phyloP scores from a whole-genome alignment of 306 rosid species.

The Gastrolobium bilobum region DNA sequence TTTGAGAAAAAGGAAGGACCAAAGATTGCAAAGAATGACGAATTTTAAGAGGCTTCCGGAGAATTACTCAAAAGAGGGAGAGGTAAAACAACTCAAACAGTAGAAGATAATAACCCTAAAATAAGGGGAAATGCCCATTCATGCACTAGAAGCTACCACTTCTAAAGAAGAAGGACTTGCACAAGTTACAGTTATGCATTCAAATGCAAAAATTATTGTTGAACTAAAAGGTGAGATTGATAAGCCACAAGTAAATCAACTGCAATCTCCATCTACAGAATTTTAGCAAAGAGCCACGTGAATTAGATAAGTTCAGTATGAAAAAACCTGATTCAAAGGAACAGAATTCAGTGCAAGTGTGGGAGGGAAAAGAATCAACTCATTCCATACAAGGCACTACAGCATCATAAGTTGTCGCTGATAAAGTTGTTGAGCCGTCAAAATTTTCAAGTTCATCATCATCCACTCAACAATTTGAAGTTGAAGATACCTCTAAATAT shows the following conservation, averaged over 20 bases:
- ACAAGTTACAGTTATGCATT: background rate
- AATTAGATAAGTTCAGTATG: background rate
- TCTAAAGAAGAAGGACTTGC: slow-evolving; percentile 12
- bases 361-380: slow-evolving; percentile 6
- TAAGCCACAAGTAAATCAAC: slow-evolving; percentile 14
- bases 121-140: background rate
- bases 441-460: background rate
- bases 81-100: slow-evolving; percentile 13
- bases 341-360: background rate
- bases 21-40: slow-evolving; percentile 34
- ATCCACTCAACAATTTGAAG: slow-evolving; percentile 36
- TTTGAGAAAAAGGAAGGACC: slow-evolving; percentile 1
- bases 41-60: slow-evolving; percentile 26
- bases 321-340: slow-evolving; percentile 5
- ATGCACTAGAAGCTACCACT: slow-evolving; percentile 18
- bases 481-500: background rate
- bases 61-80: slow-evolving; percentile 6
- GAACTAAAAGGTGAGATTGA: slow-evolving; percentile 39
- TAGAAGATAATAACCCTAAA: slow-evolving; percentile 37
- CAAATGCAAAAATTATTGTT: background rate
- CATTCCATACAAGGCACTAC: slow-evolving; percentile 15
- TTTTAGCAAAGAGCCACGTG: slow-evolving; percentile 3
- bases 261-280: slow-evolving; percentile 7
- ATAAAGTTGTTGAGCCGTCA: slow-evolving; percentile 31
- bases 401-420: slow-evolving; percentile 11